Conservation (phyloP, 768 basidiomycete species). For the Leccinum boreale region DNA sequence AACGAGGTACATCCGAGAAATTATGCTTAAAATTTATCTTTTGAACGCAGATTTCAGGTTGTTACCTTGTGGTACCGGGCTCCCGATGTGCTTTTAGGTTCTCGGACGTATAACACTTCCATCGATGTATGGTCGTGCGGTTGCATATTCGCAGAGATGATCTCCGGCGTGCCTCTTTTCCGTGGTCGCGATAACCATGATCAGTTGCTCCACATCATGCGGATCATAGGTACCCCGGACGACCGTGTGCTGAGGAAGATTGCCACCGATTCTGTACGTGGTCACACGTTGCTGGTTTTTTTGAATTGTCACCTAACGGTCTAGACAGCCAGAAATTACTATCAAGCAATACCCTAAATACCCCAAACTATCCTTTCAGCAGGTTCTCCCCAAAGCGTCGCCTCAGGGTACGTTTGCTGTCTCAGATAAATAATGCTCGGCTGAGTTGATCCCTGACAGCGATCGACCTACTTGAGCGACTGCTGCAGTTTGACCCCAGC, state of each 20-base stretch:
- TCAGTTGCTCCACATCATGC: slow-evolving; percentile 96
- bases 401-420: slow-evolving; percentile 56
- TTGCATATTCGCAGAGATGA: slow-evolving; percentile 99
- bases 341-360: slow-evolving; percentile 86
- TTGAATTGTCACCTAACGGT: slow-evolving; percentile 5
- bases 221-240: slow-evolving; percentile 93
- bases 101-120: slow-evolving; percentile 94
- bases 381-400: slow-evolving; percentile 82
- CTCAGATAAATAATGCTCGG: neutral
- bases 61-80: slow-evolving; percentile 99
- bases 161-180: slow-evolving; percentile 94
- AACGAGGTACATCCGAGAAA: slow-evolving; percentile 64
- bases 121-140: slow-evolving; percentile 99
- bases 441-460: slow-evolving; percentile 39
- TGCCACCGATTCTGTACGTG: slow-evolving; percentile 77
- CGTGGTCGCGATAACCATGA: slow-evolving; percentile 96
- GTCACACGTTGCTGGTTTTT: neutral
- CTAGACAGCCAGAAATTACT: slow-evolving; percentile 69
- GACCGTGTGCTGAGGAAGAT: slow-evolving; percentile 88
- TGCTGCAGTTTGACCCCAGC: slow-evolving; percentile 94
- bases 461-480: slow-evolving; percentile 88
- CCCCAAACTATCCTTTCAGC: slow-evolving; percentile 76
- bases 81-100: slow-evolving; percentile 95
- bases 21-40: neutral
- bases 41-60: slow-evolving; percentile 52